Percentiles rank a stretch among this genome's conserved stretches.
Evolutionary conservation across 2,329 filamentous ascomycete genomes (phyloP).

Genomic region (Onygena corvina): DNA sequence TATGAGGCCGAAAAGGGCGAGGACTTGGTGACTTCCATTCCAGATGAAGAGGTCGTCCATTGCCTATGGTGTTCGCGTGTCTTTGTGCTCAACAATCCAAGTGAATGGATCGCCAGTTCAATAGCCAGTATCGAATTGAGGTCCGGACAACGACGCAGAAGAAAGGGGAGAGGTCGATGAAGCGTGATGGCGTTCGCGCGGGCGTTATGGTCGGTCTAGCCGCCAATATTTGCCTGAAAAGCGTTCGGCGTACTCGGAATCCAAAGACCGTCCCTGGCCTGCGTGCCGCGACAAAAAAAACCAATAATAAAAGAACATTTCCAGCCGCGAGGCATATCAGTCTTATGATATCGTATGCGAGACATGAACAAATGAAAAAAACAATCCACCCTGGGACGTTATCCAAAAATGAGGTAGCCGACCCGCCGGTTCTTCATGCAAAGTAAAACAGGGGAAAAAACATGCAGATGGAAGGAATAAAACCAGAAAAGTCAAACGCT

Average conservation of each 20-base stretch:
- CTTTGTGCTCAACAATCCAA: slow-evolving; percentile 15
- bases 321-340: slow-evolving; percentile 39
- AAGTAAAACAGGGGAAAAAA: slow-evolving; percentile 19
- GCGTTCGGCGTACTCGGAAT: background rate
- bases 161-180: background rate
- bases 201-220: slow-evolving; percentile 1
- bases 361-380: slow-evolving; percentile 24
- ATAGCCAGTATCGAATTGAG: slow-evolving; percentile 29
- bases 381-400: slow-evolving; percentile 26
- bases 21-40: slow-evolving; percentile 24
- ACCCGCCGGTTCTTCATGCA: slow-evolving; percentile 39
- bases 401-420: slow-evolving; percentile 30
- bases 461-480: slow-evolving; percentile 24
- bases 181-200: slow-evolving; percentile 20
- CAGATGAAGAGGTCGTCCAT: slow-evolving; percentile 24
- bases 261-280: slow-evolving; percentile 11
- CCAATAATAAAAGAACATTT: slow-evolving; percentile 28
- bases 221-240: background rate
- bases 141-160: slow-evolving; percentile 23
- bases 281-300: slow-evolving; percentile 25
- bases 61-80: slow-evolving; percentile 15
- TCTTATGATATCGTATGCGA: slow-evolving; percentile 38
- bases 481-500: slow-evolving; percentile 35
- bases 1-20: slow-evolving; percentile 14
- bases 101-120: slow-evolving; percentile 24